phyloP scores from a whole-genome alignment of 805 yeast species.

The Saturnispora galanensis region DNA sequence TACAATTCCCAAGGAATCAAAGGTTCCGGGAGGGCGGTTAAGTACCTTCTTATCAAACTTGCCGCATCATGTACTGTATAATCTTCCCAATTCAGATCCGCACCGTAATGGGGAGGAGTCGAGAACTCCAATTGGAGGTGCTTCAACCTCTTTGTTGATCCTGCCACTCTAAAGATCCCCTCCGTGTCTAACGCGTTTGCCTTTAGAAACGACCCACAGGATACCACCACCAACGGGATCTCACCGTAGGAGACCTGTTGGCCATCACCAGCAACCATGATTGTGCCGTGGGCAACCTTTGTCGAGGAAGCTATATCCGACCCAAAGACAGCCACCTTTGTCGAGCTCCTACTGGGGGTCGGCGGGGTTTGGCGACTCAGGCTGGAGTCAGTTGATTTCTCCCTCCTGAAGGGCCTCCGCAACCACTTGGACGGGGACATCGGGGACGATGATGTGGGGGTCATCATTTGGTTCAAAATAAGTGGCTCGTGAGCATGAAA shows the following conservation, averaged over 20 bases:
- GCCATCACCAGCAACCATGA: constrained; percentile 38
- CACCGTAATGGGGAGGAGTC: constrained; percentile 82
- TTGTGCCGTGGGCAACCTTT: constrained; percentile 65
- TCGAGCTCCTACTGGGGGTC: constrained; percentile 8
- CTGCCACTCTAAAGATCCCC: constrained; percentile 91
- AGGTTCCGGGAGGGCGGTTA: constrained; percentile 88
- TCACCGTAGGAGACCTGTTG: constrained; percentile 59
- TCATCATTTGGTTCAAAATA: neutral
- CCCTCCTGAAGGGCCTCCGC: constrained; percentile 2
- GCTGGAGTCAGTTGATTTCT: constrained; percentile 15
- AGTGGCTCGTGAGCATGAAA: neutral
- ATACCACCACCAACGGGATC: constrained; percentile 91
- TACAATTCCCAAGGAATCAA: constrained; percentile 71
- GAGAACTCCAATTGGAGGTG: constrained; percentile 79
- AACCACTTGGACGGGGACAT: constrained; percentile 7
- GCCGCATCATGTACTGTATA: constrained; percentile 97
- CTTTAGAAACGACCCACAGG: constrained; percentile 82
- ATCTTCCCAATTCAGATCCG: constrained; percentile 83
- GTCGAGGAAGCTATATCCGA: constrained; percentile 65
- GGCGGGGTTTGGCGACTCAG: constrained; percentile 15
- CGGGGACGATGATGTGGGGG: neutral
- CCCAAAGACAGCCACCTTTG: constrained; percentile 54
- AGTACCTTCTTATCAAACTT: constrained; percentile 71
- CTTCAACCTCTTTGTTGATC: constrained; percentile 79
- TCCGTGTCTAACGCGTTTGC: constrained; percentile 68